Base-by-base conservation (phyloP, 2,329 filamentous ascomycete genomes). In the Lithohypha guttulata region DNA sequence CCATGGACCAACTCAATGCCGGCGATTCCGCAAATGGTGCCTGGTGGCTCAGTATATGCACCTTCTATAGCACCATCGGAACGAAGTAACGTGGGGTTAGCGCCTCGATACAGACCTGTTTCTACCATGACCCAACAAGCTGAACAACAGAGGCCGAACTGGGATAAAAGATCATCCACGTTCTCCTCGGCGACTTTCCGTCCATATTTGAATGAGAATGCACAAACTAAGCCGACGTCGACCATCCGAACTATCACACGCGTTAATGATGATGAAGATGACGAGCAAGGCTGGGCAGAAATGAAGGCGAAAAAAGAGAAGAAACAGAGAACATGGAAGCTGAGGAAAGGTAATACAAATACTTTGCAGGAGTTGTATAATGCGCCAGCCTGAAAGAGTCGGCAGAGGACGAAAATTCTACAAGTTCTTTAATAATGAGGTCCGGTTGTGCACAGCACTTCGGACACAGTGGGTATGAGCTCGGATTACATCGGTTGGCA, bases 21-120 rank as follows among this genome's bases (percentile, higher is more conserved):
- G 8, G 54, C 60, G 35, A 42, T 55, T 2, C 53, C 59, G 6
- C 46, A 42, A 48, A 51, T 41, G 44, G 39, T 42, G 20, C 27
- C 41, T 21, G 45, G 41, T 27, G 49, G 47, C 5, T 32, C 36
- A 8, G 20, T 73, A 6, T 96, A 96, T 60, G 74, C 86, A 1
- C 78, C 86, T 1, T 96, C 89, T 1, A 93, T 98, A 50, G 89
- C 91, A 2, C 91, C 91, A 1, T 94, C 85, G 4, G 91, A 96
- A 64, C 81, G 91, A 45, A 96, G 87, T 68, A 96, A 93, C 58
- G 68, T 95, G 45, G 91, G 91, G 11, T 71, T 93, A 37, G 86
- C 91, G 6, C 80, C 84, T 21, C 78, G 91, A 30, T 98, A 98
- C 62, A 76, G 91, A 31, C 86, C 91, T 1, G 89, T 96, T 1